Conservation (phyloP, 805 yeast species). For the Priceomyces melissophilus region DNA sequence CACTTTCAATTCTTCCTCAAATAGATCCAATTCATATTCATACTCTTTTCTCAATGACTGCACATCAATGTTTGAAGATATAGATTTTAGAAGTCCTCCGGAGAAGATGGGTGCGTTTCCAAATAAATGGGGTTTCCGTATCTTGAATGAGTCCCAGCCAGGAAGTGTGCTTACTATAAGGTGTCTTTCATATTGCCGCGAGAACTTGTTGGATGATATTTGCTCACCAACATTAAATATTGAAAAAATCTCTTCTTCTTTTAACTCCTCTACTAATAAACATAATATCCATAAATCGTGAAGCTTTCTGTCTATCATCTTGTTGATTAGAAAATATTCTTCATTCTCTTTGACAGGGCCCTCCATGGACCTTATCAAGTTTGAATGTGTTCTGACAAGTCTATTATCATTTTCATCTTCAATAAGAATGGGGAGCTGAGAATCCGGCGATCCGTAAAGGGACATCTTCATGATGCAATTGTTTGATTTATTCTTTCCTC, state of each 20-base stretch:
- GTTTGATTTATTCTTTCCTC: slow-evolving; percentile 7
- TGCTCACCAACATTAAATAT: slow-evolving; percentile 13
- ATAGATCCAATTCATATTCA: slow-evolving; percentile 8
- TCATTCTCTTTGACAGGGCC: slow-evolving; percentile 3
- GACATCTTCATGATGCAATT: slow-evolving; percentile 45
- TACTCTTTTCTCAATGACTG: neutral
- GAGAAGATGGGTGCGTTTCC: slow-evolving; percentile 3
- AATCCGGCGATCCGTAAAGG: slow-evolving; percentile 46
- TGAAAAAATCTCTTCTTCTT: slow-evolving; percentile 4
- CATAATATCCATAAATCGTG: slow-evolving; percentile 49
- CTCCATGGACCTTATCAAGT: slow-evolving; percentile 6
- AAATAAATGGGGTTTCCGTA: slow-evolving; percentile 25
- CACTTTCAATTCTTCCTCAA: slow-evolving; percentile 11
- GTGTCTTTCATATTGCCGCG: slow-evolving; percentile 5
- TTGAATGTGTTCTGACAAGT: slow-evolving; percentile 19
- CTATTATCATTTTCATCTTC: slow-evolving; percentile 43
- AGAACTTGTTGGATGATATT: neutral
- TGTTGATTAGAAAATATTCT: slow-evolving; percentile 27
- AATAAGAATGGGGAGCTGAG: slow-evolving; percentile 52
- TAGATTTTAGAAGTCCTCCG: neutral
- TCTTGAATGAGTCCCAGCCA: slow-evolving; percentile 23
- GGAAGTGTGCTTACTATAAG: slow-evolving; percentile 20
- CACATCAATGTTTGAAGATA: neutral
- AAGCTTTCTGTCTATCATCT: slow-evolving; percentile 44
- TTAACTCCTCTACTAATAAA: slow-evolving; percentile 17